Base-by-base conservation (phyloP, 2,329 filamentous ascomycete species). In the Colletotrichum ledebouriae region DNA sequence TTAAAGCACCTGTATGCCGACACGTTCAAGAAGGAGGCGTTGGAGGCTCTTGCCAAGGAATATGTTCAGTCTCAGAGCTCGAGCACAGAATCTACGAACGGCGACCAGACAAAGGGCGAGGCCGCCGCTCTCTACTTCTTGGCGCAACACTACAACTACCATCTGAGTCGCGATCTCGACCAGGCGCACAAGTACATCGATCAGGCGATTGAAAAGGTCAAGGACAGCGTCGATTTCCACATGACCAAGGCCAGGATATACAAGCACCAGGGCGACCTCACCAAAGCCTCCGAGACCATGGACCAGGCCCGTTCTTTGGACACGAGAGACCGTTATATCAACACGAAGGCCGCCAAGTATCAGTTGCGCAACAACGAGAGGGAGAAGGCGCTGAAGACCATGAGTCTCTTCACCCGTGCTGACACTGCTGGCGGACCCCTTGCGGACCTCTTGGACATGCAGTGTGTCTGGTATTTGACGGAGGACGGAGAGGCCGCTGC, bases 331-430 rank as follows among this genome's bases (percentile, higher is more conserved):
- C 90, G 96, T 50, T 97, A 98, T 78, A 98, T 98, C 85, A 99
- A 99, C 85, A 97, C 94, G 71, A 99, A 99, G 82, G 92, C 94
- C 57, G 94, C 95, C 68, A 99, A 99, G 78, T 99, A 99, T 78
- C 94, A 97, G 79, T 86, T 99, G 55, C 90, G 96, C 63, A 97
- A 97, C 80, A 89, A 98, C 78, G 90, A 98, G 76, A 96, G 93
- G 75, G 93, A 97, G 59, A 90, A 90, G 73, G 95, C 93, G 0
- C 83, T 98, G 60, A 89, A 93, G 74, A 97, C 94, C 0, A 94
- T 98, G 85, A 93, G 94, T 71, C 88, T 98, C 72, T 99, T 99
- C 80, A 99, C 97, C 0, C 87, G 95, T 61, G 94, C 94, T 59
- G 96, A 99, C 76, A 92, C 94, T 4, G 87, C 91, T 12, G 94